Evolutionary conservation across 345 rosid genomes (phyloP), one percentile per base, ranked within the genome.

Genomic region (Corchorus olitorius): DNA sequence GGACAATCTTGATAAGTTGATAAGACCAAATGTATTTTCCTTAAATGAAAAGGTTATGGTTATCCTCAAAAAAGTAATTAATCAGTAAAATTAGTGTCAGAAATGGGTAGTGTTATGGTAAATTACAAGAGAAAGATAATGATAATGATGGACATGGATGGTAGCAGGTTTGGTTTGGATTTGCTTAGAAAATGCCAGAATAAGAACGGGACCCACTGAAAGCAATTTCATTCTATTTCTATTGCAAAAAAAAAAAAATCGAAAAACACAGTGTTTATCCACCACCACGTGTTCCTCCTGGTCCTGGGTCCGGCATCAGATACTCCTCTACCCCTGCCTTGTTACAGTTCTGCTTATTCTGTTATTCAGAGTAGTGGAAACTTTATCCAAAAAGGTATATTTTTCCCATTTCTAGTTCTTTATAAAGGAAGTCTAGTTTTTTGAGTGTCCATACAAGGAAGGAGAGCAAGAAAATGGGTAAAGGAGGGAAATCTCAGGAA

Each of bases 401-500:
- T 45, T 45, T 7, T n/a, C n/a, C n/a, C 10, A 52, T 70, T 39
- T 39, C 61, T 35, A 34, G 27, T 8, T 2, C 49, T 65, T 41
- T 45, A 3, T 45, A n/a, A 19, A 5, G 33, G 4, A 64, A 43
- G 34, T 16, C 20, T 37, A 14, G 59, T n/a, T 37, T 49, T 6
- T 53, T 37, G 0, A 17, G 33, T 65, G n/a, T 62, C 19, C 16
- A 68, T 27, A 16, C 8, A 37, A 46, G 59, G 74, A 61, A 46
- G 55, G 27, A 27, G 27, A 27, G 72, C 68, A 16, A 17, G 39
- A 73, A 69, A 27, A 88, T 84, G 98, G 93, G 88, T 10, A 88
- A 86, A 83, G 94, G 95, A 81, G 94, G 92, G 72, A 88, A 86
- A 88, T 87, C 94, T 63, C 82, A 54, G 0, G 91, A 85, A 65